Conservation (phyloP, 768 basidiomycete genomes). For the Galerina marginata region DNA sequence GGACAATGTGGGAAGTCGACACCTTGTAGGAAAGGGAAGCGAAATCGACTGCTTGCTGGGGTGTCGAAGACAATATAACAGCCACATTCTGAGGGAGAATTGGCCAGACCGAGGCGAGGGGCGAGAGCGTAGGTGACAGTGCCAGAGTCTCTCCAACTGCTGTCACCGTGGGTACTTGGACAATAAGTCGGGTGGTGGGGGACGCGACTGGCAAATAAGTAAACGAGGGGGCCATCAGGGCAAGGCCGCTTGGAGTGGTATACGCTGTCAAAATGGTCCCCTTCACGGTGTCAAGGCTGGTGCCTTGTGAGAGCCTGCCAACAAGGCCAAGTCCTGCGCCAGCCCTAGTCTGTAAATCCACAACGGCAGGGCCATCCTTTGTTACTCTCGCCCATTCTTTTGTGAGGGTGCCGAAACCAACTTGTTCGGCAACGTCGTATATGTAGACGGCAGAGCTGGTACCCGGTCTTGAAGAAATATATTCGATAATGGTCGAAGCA, state of each 20-base stretch:
- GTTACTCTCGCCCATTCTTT: slow-evolving; percentile 62
- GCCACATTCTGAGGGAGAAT: slow-evolving; percentile 70
- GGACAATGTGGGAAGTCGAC: slow-evolving; percentile 72
- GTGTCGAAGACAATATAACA: slow-evolving; percentile 82
- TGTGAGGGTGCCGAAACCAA: slow-evolving; percentile 79
- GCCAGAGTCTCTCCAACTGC: slow-evolving; percentile 67
- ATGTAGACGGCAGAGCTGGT: slow-evolving; percentile 75
- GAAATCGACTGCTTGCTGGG: slow-evolving; percentile 82
- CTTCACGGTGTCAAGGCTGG: slow-evolving; percentile 67
- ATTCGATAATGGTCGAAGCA: slow-evolving; percentile 73
- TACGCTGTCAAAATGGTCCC: slow-evolving; percentile 75
- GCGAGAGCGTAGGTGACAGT: slow-evolving; percentile 78
- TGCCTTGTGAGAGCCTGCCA: slow-evolving; percentile 80
- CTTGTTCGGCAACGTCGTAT: slow-evolving; percentile 84
- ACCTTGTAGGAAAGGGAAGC: slow-evolving; percentile 78
- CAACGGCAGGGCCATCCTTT: slow-evolving; percentile 54
- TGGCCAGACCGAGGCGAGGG: slow-evolving; percentile 62
- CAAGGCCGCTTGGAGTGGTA: slow-evolving; percentile 84
- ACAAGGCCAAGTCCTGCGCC: slow-evolving; percentile 85
- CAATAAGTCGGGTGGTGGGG: slow-evolving; percentile 68
- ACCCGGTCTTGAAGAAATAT: slow-evolving; percentile 58
- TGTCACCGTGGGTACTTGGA: slow-evolving; percentile 83
- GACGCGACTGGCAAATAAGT: slow-evolving; percentile 69
- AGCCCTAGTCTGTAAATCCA: slow-evolving; percentile 79
- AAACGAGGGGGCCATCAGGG: slow-evolving; percentile 82